Evolutionary conservation across 202 grass and related monocot species (phyloP), one percentile per base, ranked within the genome.

Genomic region (Carex arenaria): DNA sequence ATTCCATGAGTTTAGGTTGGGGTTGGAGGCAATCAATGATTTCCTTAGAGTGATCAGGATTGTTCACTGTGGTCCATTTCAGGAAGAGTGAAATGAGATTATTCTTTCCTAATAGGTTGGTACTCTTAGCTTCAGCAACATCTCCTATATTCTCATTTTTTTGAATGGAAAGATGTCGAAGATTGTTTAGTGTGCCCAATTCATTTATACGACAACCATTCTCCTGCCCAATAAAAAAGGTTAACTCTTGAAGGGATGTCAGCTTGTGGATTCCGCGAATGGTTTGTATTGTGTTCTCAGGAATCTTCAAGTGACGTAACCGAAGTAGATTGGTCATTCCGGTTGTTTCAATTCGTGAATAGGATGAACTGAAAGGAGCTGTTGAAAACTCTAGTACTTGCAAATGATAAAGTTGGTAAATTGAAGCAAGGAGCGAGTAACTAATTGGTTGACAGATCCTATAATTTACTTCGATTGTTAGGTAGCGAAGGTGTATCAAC

Each of bases 401-500:
- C 22, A 92, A 66, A 83, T 92, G 87, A 51, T 89, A 72, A 74
- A 92, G 70, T 28, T 43, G 88, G 52, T 72, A 77, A 57, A 88
- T 49, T 64, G 79, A 80, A 54, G 65, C 80, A 66, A 45, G 66
- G 40, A 85, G 19, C 67, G 11, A 28, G 43, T 3, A 31, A 22
- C 23, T 45, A 63, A 3, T 1, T 19, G 19, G 40, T 43, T 43
- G 42, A 8, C 7, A 26, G 26, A 26, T 43, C 7, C 1, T 8
- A 1, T 1, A 1, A 43, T 1, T 43, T 43, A 8, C 1, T 56
- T 18, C 5, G 26, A 74, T 18, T 0, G 71, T 31, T 40, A 89
- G 34, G 79, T 89, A 92, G 7, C 87, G 79, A 14, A 92, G 79
- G 87, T 89, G 87, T 83, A 82, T 73, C 64, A 84, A 74, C 32